A percentile compares a stretch with the other conserved stretches of the same genome.
Evolutionary conservation across 805 yeast species (phyloP).

Genomic region (Candida nemodendra): DNA sequence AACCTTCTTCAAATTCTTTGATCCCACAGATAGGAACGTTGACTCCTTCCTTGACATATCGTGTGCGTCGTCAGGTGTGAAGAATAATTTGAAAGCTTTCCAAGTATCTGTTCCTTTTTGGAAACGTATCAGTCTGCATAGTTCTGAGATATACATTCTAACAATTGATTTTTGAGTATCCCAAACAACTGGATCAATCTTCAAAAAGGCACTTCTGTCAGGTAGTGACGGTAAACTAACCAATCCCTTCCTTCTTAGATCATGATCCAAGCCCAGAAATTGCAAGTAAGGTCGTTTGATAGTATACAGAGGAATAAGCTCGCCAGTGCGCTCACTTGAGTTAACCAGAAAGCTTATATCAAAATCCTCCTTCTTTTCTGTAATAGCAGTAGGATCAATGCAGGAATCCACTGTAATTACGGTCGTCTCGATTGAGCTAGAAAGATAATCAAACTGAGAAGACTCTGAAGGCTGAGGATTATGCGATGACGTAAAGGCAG

Average conservation of each 20-base stretch:
- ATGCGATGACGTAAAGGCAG: slow-evolving; percentile 2
- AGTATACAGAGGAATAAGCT: slow-evolving; percentile 59
- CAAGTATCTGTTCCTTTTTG: slow-evolving; percentile 23
- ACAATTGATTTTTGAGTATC: slow-evolving; percentile 32
- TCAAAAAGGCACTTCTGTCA: slow-evolving; percentile 24
- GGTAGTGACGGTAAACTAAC: slow-evolving; percentile 28
- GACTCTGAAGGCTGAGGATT: slow-evolving; percentile 21
- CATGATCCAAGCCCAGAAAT: slow-evolving; percentile 59
- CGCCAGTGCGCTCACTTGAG: slow-evolving; percentile 56
- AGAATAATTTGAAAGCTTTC: slow-evolving; percentile 26
- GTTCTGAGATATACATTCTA: slow-evolving; percentile 30
- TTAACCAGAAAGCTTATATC: slow-evolving; percentile 58
- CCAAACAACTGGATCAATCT: slow-evolving; percentile 33
- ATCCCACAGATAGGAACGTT: slow-evolving; percentile 28
- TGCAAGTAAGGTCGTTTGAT: slow-evolving; percentile 63
- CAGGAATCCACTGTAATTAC: slow-evolving; percentile 31
- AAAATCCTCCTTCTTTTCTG: slow-evolving; percentile 54
- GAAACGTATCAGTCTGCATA: slow-evolving; percentile 24
- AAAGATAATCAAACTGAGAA: slow-evolving; percentile 28
- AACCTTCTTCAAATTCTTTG: slow-evolving; percentile 26
- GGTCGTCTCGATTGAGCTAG: slow-evolving; percentile 29
- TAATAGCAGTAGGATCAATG: slow-evolving; percentile 28
- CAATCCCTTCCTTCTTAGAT: slow-evolving; percentile 45
- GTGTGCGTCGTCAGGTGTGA: slow-evolving; percentile 28
- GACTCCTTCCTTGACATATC: slow-evolving; percentile 24